These are phyloP conservation scores for Sporothrix humicola DNA, from an alignment of 2,329 filamentous ascomycete species.

Conservation along the genomic window DNA sequence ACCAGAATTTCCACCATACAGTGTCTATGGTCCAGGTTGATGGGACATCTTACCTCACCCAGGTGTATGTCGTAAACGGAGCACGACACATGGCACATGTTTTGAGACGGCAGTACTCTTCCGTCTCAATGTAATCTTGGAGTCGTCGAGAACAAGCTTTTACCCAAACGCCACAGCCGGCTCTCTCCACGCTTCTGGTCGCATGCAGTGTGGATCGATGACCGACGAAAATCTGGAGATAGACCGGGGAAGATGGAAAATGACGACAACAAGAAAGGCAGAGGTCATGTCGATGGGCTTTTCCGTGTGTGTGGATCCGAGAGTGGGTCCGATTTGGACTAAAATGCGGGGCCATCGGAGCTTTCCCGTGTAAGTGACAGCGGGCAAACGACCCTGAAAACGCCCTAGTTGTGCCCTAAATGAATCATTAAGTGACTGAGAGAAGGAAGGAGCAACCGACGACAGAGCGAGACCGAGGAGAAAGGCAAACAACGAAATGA, in stretches of 20 bases:
- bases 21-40: no score
- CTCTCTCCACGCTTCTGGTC: background rate
- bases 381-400: background rate
- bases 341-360: background rate
- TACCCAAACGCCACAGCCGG: background rate
- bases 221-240: background rate
- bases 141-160: conserved; percentile 2
- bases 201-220: background rate
- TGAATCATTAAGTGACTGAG: background rate
- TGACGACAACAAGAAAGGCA: background rate
- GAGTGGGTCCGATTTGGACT: background rate
- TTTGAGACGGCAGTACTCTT: background rate
- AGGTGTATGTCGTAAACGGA: no score
- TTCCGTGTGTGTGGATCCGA: background rate
- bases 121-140: background rate
- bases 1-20: no score
- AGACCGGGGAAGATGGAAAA: background rate
- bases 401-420: background rate
- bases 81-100: background rate
- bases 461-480: background rate
- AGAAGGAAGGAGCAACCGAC: background rate
- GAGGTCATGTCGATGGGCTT: background rate
- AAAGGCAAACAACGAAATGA: background rate
- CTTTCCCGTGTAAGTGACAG: conserved; percentile 13
- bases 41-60: no score